phyloP scores from a whole-genome alignment of 257 asterid genomes.

The Ligustrum vulgare region DNA sequence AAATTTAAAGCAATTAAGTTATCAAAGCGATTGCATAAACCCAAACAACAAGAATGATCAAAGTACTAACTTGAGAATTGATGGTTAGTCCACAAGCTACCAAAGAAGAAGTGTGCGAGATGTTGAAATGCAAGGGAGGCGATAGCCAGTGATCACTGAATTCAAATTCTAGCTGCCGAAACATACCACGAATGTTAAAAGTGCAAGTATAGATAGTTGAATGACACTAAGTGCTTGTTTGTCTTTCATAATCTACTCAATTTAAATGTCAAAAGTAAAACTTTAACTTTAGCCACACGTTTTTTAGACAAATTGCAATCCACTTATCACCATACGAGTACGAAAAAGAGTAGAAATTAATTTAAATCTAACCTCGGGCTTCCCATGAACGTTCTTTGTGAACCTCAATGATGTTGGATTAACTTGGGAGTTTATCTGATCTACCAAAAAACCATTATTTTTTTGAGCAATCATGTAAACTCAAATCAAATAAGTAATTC shows the following conservation, averaged over 20 bases:
- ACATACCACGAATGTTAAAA: constrained; percentile 8
- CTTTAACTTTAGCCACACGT: too few relatives aligned
- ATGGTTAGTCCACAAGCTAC: constrained; percentile 81
- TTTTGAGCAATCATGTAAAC: too few relatives aligned
- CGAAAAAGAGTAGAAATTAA: neutral
- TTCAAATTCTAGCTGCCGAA: constrained; percentile 72
- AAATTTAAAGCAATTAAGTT: neutral
- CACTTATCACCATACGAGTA: too few relatives aligned
- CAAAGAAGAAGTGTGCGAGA: constrained; percentile 87
- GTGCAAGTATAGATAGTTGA: neutral
- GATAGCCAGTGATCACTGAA: constrained; percentile 40
- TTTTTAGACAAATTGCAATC: too few relatives aligned
- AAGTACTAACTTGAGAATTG: constrained; percentile 64
- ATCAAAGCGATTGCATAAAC: constrained; percentile 6
- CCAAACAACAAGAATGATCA: constrained; percentile 12
- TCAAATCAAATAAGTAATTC: too few relatives aligned
- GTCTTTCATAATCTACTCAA: too few relatives aligned
- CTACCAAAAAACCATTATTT: constrained; percentile 48
- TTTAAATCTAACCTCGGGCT: constrained; percentile 71
- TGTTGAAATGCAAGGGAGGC: constrained; percentile 73
- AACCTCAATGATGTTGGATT: constrained; percentile 72
- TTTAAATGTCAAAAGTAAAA: too few relatives aligned
- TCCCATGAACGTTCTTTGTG: constrained; percentile 66
- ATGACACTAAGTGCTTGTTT: neutral
- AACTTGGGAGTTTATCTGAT: constrained; percentile 67